Evolutionary conservation across 805 yeast species (phyloP).

Genomic region (Cyberlindnera lachancei): DNA sequence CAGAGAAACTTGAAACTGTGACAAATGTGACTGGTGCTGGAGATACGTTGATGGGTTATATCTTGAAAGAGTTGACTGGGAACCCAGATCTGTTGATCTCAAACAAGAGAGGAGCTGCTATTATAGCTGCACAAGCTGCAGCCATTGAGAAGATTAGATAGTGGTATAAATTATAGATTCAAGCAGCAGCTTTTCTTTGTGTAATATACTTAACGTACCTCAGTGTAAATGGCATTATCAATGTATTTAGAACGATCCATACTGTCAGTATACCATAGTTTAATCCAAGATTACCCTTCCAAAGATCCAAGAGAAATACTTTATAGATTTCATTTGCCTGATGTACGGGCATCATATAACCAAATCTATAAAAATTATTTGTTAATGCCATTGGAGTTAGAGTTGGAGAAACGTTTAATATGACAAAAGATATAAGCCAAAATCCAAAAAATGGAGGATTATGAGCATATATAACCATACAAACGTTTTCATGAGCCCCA

Average conservation of each 20-base stretch:
- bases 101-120: slow-evolving; percentile 4
- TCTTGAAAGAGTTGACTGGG: slow-evolving; percentile 25
- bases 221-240: slow-evolving; percentile 37
- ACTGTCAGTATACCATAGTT: slow-evolving; percentile 51
- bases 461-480: slow-evolving; percentile 40
- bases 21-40: slow-evolving; percentile 85
- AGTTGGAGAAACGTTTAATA: slow-evolving; percentile 61
- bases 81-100: slow-evolving; percentile 4
- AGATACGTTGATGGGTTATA: slow-evolving; percentile 66
- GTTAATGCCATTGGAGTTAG: slow-evolving; percentile 57
- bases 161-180: background rate
- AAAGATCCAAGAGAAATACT: slow-evolving; percentile 49
- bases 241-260: slow-evolving; percentile 50
- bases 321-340: slow-evolving; percentile 56
- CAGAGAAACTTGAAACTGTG: slow-evolving; percentile 30
- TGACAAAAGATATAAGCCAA: slow-evolving; percentile 68
- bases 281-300: slow-evolving; percentile 51
- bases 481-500: slow-evolving; percentile 61
- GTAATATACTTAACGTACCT: slow-evolving; percentile 31
- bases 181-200: slow-evolving; percentile 12
- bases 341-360: slow-evolving; percentile 64
- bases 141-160: slow-evolving; percentile 22
- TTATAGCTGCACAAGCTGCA: slow-evolving; percentile 14
- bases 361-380: slow-evolving; percentile 52
- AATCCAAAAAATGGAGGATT: slow-evolving; percentile 63